phyloP scores from a whole-genome alignment of 1,139 yeast genomes.

The Starmera stellimalicola region DNA sequence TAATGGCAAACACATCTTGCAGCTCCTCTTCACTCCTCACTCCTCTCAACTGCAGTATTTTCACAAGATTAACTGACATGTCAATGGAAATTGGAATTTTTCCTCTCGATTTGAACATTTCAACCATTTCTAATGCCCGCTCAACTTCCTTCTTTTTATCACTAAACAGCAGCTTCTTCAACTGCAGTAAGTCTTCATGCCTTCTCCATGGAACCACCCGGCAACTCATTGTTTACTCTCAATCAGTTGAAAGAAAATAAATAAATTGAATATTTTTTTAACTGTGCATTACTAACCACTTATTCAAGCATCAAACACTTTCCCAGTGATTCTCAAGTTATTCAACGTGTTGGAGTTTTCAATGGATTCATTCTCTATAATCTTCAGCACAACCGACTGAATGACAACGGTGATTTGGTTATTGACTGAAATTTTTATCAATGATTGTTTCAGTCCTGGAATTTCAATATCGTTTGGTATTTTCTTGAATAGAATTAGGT shows the following conservation, averaged over 20 bases:
- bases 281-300: not conserved
- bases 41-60: constrained; percentile 27
- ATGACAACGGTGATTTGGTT: constrained; percentile 53
- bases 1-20: constrained; percentile 37
- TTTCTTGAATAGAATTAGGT: constrained; percentile 41
- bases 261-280: not conserved
- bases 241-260: not conserved
- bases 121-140: constrained; percentile 52
- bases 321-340: constrained; percentile 14
- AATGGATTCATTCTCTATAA: constrained; percentile 52
- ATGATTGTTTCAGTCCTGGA: constrained; percentile 52
- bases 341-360: constrained; percentile 26
- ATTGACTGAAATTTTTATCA: constrained; percentile 55
- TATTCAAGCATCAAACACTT: not conserved
- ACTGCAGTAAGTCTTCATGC: constrained; percentile 37
- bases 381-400: constrained; percentile 49
- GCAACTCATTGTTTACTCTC: not conserved
- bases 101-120: constrained; percentile 56
- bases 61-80: constrained; percentile 52
- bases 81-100: constrained; percentile 76
- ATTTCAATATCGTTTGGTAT: constrained; percentile 58
- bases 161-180: constrained; percentile 53
- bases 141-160: constrained; percentile 21
- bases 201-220: constrained; percentile 46
- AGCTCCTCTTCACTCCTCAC: constrained; percentile 5